Percentiles rank a stretch among this genome's conserved stretches.
These are phyloP conservation scores for Moesziomyces aphidis DNA, from an alignment of 1,284 basidiomycete genomes.

Conservation along the genomic window DNA sequence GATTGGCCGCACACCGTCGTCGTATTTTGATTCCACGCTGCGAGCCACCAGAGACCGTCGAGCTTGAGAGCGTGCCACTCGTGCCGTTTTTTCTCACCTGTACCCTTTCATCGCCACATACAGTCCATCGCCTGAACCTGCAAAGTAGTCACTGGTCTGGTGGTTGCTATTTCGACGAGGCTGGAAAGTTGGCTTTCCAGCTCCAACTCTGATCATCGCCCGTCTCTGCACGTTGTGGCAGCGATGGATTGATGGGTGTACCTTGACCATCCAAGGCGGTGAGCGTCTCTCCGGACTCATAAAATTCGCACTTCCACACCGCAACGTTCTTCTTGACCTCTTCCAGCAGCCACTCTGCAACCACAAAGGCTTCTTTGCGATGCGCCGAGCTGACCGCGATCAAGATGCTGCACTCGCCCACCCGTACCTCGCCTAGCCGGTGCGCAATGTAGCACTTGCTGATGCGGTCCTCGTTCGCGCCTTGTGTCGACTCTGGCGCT, in stretches of 20 bases:
- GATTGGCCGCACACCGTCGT: too few species aligned
- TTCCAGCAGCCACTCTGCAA: conserved; percentile 84
- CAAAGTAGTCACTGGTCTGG: too few species aligned
- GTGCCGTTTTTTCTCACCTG: too few species aligned
- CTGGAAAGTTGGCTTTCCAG: conserved; percentile 48
- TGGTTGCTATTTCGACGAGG: conserved; percentile 8
- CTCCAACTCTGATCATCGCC: conserved; percentile 9
- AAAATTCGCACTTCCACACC: conserved; percentile 88
- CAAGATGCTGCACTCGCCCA: conserved; percentile 83
- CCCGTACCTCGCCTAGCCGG: conserved; percentile 81
- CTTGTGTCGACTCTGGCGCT: background rate
- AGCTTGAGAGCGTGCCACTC: too few species aligned
- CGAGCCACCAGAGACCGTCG: too few species aligned
- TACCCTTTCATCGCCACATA: too few species aligned
- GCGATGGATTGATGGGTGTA: background rate
- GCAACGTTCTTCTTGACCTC: conserved; percentile 83
- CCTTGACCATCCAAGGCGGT: conserved; percentile 26
- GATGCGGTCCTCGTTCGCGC: conserved; percentile 13
- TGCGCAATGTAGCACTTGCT: conserved; percentile 75
- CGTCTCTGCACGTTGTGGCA: background rate
- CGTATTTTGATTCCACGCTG: too few species aligned
- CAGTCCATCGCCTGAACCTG: too few species aligned
- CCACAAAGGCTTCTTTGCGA: conserved; percentile 81
- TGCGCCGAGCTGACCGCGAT: conserved; percentile 88
- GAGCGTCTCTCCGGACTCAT: conserved; percentile 19